phyloP scores from a whole-genome alignment of 768 basidiomycete species.

The Suillus sp. region DNA sequence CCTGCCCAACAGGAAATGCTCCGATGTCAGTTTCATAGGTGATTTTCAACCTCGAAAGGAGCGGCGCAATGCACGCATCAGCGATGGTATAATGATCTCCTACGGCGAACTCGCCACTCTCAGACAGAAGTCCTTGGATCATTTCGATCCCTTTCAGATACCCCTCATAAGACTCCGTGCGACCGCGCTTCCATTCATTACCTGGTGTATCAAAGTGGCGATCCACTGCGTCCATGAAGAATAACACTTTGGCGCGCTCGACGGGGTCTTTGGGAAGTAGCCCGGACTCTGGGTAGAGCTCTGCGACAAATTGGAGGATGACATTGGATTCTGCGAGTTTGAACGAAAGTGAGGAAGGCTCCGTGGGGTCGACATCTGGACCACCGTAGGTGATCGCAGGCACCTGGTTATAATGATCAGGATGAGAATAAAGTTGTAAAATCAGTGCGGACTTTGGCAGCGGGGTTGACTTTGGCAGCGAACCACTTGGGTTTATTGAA shows the following conservation, averaged over 20 bases:
- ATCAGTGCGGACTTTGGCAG: conserved; percentile 52
- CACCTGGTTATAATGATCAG: conserved; percentile 36
- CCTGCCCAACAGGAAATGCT: conserved; percentile 48
- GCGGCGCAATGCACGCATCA: conserved; percentile 59
- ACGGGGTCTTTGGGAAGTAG: conserved; percentile 59
- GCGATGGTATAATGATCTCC: conserved; percentile 43
- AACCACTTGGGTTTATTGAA: conserved; percentile 70
- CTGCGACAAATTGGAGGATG: conserved; percentile 66
- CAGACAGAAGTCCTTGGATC: conserved; percentile 52
- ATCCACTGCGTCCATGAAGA: conserved; percentile 58
- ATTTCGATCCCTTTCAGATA: conserved; percentile 45
- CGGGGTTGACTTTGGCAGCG: conserved; percentile 59
- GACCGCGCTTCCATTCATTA: conserved; percentile 30
- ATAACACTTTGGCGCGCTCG: conserved; percentile 55
- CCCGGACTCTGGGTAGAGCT: conserved; percentile 47
- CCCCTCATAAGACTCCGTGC: conserved; percentile 41
- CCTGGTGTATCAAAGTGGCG: conserved; percentile 43
- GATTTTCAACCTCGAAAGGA: conserved; percentile 52
- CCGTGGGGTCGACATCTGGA: conserved; percentile 50
- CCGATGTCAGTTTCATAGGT: conserved; percentile 51
- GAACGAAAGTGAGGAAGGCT: conserved; percentile 56
- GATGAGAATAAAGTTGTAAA: background rate
- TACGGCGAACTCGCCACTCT: conserved; percentile 37
- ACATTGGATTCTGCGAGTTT: conserved; percentile 67
- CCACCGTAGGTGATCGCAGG: conserved; percentile 64